Evolutionary conservation across 2,329 filamentous ascomycete genomes (phyloP).

Genomic region (Aureobasidium pullulans): DNA sequence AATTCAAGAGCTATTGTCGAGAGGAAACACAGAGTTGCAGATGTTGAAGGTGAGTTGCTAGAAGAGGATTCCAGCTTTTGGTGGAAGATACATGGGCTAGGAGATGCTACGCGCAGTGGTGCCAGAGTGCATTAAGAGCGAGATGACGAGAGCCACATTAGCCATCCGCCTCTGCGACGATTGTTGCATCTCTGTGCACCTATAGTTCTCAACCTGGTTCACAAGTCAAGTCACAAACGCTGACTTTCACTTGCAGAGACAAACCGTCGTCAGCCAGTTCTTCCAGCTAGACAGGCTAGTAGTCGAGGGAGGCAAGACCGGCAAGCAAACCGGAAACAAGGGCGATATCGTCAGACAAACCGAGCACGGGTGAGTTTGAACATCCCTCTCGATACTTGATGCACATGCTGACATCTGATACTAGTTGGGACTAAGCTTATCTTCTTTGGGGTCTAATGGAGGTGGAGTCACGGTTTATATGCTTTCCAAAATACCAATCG

Average conservation of each 20-base stretch:
- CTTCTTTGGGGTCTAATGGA: background rate
- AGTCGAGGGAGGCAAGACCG: constrained; percentile 77
- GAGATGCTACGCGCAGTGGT: background rate
- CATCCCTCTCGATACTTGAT: background rate
- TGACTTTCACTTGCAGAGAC: constrained; percentile 59
- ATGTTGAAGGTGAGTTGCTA: constrained; percentile 69
- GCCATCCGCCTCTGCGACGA: background rate
- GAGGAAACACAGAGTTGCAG: constrained; percentile 78
- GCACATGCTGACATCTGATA: background rate
- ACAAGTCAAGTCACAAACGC: constrained; percentile 15
- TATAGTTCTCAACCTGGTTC: background rate
- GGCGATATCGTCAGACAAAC: constrained; percentile 68
- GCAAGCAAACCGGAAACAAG: constrained; percentile 61
- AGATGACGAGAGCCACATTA: background rate
- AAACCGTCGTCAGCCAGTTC: constrained; percentile 92
- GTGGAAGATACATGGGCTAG: background rate
- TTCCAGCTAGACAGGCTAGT: constrained; percentile 88
- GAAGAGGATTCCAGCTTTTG: background rate
- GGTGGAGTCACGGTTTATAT: constrained; percentile 12
- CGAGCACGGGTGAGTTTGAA: constrained; percentile 60
- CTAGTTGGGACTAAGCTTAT: constrained; percentile 8
- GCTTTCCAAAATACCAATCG: constrained; percentile 12
- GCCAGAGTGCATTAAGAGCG: background rate
- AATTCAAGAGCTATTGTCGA: constrained; percentile 84
- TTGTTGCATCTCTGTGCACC: background rate